These are phyloP conservation scores for Ambrosia trifida DNA, from an alignment of 129 eudicot genomes.

Conservation along the genomic window DNA sequence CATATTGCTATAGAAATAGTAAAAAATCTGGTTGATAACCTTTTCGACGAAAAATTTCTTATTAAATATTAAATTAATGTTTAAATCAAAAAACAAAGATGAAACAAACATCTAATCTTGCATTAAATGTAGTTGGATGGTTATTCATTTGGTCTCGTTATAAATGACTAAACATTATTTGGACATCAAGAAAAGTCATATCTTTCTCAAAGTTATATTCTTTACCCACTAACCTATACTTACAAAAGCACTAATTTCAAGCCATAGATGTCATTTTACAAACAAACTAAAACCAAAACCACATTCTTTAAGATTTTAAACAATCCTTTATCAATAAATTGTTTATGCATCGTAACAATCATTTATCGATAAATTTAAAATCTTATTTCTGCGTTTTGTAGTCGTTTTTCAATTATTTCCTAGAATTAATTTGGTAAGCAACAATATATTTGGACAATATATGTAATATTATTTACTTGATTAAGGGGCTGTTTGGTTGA, in stretches of 20 bases:
- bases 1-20: too few relatives aligned
- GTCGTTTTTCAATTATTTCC: constrained; percentile 15
- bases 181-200: constrained; percentile 26
- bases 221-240: constrained; percentile 34
- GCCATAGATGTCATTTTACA: constrained; percentile 30
- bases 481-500: too few relatives aligned
- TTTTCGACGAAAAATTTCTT: background rate
- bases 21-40: too few relatives aligned
- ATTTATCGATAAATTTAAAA: too few relatives aligned
- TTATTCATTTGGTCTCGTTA: constrained; percentile 34
- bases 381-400: too few relatives aligned
- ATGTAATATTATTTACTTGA: background rate
- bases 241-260: constrained; percentile 22
- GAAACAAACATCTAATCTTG: constrained; percentile 22
- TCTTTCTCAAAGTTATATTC: constrained; percentile 38
- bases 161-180: constrained; percentile 38
- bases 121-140: constrained; percentile 5
- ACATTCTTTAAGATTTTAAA: too few relatives aligned
- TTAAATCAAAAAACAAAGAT: background rate
- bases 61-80: background rate
- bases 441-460: constrained; percentile 12
- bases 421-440: constrained; percentile 16
- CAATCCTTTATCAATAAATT: too few relatives aligned
- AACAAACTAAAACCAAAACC: background rate
- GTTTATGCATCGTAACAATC: too few relatives aligned